These are phyloP conservation scores for Plasmodium vivax DNA, from an alignment of 169 alveolate species.

Conservation along the genomic window DNA sequence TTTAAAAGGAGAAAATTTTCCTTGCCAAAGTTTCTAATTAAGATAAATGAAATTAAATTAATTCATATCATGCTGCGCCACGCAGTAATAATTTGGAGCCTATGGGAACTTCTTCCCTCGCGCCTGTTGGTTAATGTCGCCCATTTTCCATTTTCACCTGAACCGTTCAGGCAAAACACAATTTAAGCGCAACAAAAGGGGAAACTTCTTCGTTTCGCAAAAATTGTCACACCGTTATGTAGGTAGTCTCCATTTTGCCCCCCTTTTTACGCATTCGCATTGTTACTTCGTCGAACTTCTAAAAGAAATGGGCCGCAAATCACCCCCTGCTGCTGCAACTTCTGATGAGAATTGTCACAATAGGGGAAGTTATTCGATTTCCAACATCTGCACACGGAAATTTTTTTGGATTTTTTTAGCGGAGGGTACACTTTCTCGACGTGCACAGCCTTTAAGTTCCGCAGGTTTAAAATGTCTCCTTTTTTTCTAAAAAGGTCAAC, in stretches of 20 bases:
- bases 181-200: neutral
- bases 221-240: neutral
- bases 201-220: neutral
- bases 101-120: neutral
- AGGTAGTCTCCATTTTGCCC: neutral
- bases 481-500: slow-evolving; percentile 17
- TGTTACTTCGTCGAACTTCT: slow-evolving; percentile 76
- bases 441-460: slow-evolving; percentile 73
- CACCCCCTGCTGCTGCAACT: slow-evolving; percentile 83
- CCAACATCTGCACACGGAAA: slow-evolving; percentile 89
- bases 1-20: neutral
- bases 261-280: neutral
- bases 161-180: neutral
- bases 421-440: slow-evolving; percentile 75
- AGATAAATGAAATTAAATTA: neutral
- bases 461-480: slow-evolving; percentile 52
- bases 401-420: slow-evolving; percentile 68
- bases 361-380: slow-evolving; percentile 87
- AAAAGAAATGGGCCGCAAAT: slow-evolving; percentile 85
- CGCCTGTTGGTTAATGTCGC: neutral
- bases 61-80: neutral
- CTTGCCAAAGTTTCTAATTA: neutral
- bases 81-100: neutral
- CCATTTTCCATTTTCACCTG: neutral
- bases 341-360: slow-evolving; percentile 89